Conservation (phyloP, 2,329 filamentous ascomycete genomes). For the Myriosclerotinia duriaeana region DNA sequence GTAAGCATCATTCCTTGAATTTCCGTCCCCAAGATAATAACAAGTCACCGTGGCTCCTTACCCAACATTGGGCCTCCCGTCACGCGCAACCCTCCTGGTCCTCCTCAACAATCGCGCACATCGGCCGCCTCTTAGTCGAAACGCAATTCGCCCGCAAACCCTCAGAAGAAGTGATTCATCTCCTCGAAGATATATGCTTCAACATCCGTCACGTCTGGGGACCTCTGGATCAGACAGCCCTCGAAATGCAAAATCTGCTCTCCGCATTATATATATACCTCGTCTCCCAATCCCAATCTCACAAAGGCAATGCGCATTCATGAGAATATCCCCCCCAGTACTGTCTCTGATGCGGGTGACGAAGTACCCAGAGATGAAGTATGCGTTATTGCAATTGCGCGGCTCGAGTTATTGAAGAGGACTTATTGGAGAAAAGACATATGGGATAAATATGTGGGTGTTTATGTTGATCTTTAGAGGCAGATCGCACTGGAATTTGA, state of each 20-base stretch:
- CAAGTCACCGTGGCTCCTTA: conserved; percentile 27
- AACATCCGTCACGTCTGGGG: conserved; percentile 36
- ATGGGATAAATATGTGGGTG: conserved; percentile 39
- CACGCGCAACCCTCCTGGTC: conserved; percentile 29
- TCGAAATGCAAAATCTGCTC: conserved; percentile 32
- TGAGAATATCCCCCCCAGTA: conserved; percentile 32
- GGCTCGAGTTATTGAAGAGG: conserved; percentile 43
- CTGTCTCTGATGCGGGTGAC: conserved; percentile 35
- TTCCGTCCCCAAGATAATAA: not conserved
- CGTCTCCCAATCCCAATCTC: conserved; percentile 26
- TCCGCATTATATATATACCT: conserved; percentile 34
- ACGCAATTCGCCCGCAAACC: conserved; percentile 29
- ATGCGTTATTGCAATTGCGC: conserved; percentile 36
- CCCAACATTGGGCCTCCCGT: conserved; percentile 31
- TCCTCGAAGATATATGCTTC: conserved; percentile 35
- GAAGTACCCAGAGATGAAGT: conserved; percentile 34
- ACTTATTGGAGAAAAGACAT: conserved; percentile 46
- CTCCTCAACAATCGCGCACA: conserved; percentile 26
- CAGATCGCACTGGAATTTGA: too few species aligned
- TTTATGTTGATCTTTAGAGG: conserved; percentile 29
- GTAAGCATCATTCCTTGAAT: conserved; percentile 20
- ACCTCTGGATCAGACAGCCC: conserved; percentile 30
- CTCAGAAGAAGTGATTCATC: conserved; percentile 27
- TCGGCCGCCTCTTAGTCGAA: conserved; percentile 34
- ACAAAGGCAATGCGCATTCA: conserved; percentile 31